Conservation (phyloP, 805 yeast species). For the Priceomyces carsonii region DNA sequence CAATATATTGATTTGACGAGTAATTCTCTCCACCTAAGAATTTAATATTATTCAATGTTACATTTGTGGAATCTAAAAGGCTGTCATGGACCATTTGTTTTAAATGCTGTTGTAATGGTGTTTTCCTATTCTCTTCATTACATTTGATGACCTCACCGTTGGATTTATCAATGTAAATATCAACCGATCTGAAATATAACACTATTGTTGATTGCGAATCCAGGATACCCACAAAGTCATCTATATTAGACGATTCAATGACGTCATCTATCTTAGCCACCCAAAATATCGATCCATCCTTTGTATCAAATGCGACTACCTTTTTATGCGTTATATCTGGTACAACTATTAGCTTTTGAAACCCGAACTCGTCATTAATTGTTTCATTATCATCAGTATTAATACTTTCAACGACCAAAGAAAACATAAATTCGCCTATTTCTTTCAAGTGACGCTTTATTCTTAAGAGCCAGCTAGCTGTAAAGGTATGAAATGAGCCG, state of each 20-base stretch:
- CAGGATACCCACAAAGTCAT: too few relatives aligned
- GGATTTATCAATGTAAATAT: background rate
- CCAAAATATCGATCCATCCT: conserved; percentile 46
- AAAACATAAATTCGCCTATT: conserved; percentile 26
- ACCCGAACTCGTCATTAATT: conserved; percentile 24
- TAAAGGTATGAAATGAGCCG: conserved; percentile 15
- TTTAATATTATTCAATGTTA: too few relatives aligned
- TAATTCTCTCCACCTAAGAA: too few relatives aligned
- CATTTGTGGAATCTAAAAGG: too few relatives aligned
- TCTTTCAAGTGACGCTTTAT: conserved; percentile 32
- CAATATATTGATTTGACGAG: too few relatives aligned
- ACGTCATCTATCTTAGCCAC: conserved; percentile 8
- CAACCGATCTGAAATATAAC: too few relatives aligned
- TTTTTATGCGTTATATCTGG: conserved; percentile 22
- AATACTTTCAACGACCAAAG: conserved; percentile 6
- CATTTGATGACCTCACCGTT: too few relatives aligned
- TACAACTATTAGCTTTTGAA: conserved; percentile 32
- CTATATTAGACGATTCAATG: too few relatives aligned
- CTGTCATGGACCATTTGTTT: too few relatives aligned
- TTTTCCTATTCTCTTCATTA: too few relatives aligned
- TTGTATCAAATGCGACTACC: conserved; percentile 44
- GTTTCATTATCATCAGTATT: conserved; percentile 10
- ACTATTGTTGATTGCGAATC: too few relatives aligned
- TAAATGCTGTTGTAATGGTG: too few relatives aligned
- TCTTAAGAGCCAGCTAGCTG: conserved; percentile 30